phyloP scores from a whole-genome alignment of 129 eudicot genomes.

The Lactuca sativa region DNA sequence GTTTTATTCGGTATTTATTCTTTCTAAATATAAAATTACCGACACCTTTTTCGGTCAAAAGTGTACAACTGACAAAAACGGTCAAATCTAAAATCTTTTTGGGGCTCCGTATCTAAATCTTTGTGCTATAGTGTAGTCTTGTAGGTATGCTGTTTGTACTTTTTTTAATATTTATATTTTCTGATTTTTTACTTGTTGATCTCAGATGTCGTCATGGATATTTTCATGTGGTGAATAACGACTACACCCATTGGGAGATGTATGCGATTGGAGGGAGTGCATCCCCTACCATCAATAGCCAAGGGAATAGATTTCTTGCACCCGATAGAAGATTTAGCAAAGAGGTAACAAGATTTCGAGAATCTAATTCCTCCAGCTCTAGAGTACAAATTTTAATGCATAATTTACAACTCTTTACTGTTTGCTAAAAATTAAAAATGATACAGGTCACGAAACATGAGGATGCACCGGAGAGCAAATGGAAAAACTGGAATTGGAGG shows the following conservation, averaged over 20 bases:
- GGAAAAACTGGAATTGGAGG: conserved; percentile 80
- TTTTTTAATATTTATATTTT: neutral
- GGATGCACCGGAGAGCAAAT: conserved; percentile 58
- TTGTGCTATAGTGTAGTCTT: neutral
- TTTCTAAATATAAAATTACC: conserved; percentile 7
- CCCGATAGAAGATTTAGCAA: conserved; percentile 63
- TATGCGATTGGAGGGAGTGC: conserved; percentile 96
- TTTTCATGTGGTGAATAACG: conserved; percentile 90
- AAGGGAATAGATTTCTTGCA: conserved; percentile 87
- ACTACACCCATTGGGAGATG: conserved; percentile 95
- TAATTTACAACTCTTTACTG: neutral
- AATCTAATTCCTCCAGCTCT: neutral
- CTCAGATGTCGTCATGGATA: conserved; percentile 83
- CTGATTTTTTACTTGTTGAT: neutral
- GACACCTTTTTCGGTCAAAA: conserved; percentile 9
- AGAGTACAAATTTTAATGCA: neutral
- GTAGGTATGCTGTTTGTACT: neutral
- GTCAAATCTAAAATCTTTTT: conserved; percentile 18
- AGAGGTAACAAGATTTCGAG: conserved; percentile 49
- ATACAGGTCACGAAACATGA: conserved; percentile 77
- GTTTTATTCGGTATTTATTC: neutral
- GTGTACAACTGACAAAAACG: conserved; percentile 10
- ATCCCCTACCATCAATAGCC: conserved; percentile 77
- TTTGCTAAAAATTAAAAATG: neutral
- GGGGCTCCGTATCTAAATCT: neutral